phyloP scores from a whole-genome alignment of 352 stramenopile genomes.

The Blastocystis sp. region DNA sequence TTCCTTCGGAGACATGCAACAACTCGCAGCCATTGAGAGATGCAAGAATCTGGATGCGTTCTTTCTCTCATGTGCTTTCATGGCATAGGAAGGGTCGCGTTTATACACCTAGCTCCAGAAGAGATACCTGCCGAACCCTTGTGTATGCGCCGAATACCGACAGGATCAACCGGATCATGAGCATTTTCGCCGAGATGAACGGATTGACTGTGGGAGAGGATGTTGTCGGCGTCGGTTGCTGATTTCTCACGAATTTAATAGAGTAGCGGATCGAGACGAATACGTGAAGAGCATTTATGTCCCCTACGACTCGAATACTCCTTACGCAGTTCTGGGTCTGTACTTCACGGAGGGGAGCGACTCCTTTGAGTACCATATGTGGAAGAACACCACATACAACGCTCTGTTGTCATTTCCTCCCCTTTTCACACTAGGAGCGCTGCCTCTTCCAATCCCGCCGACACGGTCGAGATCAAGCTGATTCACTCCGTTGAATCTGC shows the following conservation, averaged over 20 bases:
- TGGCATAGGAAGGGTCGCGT: not conserved
- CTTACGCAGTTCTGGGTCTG: not conserved
- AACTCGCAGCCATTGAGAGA: not conserved
- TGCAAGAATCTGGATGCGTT: conserved; percentile 12
- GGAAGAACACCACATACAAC: not conserved
- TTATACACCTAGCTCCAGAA: not conserved
- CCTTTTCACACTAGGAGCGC: not conserved
- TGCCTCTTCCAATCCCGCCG: not conserved
- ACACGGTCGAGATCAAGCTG: not conserved
- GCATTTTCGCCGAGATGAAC: not conserved
- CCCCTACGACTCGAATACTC: not conserved
- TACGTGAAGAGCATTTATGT: not conserved
- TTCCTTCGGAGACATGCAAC: not conserved
- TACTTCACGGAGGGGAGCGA: not conserved
- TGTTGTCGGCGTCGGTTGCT: conserved; percentile 13
- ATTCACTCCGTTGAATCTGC: not conserved
- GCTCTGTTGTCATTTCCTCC: not conserved
- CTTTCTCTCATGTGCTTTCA: too few species aligned
- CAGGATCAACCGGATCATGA: not conserved
- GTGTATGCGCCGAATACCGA: conserved; percentile 18
- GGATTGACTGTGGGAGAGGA: conserved; percentile 4
- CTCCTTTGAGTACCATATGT: conserved; percentile 26
- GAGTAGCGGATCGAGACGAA: not conserved
- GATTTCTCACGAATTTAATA: not conserved
- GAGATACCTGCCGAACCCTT: conserved; percentile 25